Evolutionary conservation across 805 yeast genomes (phyloP).

Genomic region (Maudiozyma pseudohumilis): DNA sequence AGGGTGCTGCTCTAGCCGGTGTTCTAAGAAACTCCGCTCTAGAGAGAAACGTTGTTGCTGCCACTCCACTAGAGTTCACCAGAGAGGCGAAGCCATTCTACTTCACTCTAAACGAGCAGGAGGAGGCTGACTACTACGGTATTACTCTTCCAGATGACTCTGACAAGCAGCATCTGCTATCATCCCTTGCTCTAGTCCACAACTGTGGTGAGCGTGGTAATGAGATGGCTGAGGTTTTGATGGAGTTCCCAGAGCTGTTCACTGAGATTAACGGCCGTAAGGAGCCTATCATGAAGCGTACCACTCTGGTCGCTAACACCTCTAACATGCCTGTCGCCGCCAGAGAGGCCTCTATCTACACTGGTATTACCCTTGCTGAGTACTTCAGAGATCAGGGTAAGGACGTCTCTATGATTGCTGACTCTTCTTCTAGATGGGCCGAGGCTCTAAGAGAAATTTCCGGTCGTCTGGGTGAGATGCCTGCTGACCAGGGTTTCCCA

Average conservation of each 20-base stretch:
- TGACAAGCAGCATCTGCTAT: constrained; percentile 36
- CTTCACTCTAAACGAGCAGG: constrained; percentile 25
- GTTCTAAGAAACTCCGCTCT: constrained; percentile 24
- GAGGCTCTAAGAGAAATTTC: constrained; percentile 99
- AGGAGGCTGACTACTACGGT: constrained; percentile 34
- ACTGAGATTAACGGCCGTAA: constrained; percentile 86
- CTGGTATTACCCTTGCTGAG: constrained; percentile 98
- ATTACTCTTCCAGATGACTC: constrained; percentile 32
- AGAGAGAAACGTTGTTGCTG: constrained; percentile 4
- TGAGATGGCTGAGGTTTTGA: constrained; percentile 98
- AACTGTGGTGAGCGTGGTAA: constrained; percentile 90
- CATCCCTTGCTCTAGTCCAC: constrained; percentile 31
- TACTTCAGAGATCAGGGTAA: constrained; percentile 99
- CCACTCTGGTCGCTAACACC: constrained; percentile 96
- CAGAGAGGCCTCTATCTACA: constrained; percentile 98
- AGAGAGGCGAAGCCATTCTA: constrained; percentile 14
- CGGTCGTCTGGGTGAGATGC: constrained; percentile 99
- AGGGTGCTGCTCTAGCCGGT: constrained; percentile 21
- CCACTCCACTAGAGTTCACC: background rate
- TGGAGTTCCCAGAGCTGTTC: constrained; percentile 97
- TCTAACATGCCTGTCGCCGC: constrained; percentile 99
- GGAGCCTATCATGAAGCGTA: constrained; percentile 99
- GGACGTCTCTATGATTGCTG: constrained; percentile 98
- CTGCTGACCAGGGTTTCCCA: constrained; percentile 99
- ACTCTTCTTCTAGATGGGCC: constrained; percentile 99